Evolutionary conservation across 768 basidiomycete genomes (phyloP).

Genomic region (Trametes cinnabarina): DNA sequence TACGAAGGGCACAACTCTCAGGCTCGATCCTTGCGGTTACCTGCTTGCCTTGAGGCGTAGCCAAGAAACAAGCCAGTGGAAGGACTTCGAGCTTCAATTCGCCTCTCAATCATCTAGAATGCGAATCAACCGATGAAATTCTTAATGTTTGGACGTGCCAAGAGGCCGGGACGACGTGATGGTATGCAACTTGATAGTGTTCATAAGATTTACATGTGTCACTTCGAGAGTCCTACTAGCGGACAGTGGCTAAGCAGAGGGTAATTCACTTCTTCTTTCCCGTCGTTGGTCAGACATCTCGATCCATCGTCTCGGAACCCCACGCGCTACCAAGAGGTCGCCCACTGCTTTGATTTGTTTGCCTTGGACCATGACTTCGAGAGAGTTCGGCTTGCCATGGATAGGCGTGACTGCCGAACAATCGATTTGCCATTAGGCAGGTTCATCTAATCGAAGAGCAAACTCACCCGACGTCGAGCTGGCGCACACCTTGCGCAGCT

Average conservation of each 20-base stretch:
- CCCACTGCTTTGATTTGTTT: constrained; percentile 68
- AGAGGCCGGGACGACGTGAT: not conserved
- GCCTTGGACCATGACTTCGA: constrained; percentile 84
- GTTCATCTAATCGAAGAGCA: not conserved
- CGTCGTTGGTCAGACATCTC: constrained; percentile 43
- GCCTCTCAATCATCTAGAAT: too few relatives aligned
- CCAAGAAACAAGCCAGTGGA: not conserved
- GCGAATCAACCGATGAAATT: not conserved
- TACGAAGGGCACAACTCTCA: constrained; percentile 26
- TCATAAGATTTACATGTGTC: not conserved
- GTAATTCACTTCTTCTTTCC: constrained; percentile 41
- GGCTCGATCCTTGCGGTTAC: not conserved
- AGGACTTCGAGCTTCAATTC: too few relatives aligned
- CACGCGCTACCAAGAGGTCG: constrained; percentile 63
- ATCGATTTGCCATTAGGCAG: not conserved
- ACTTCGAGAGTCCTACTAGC: not conserved
- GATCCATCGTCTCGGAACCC: constrained; percentile 84
- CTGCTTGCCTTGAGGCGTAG: not conserved
- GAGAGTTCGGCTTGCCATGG: constrained; percentile 53
- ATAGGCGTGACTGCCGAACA: constrained; percentile 51
- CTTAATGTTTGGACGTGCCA: not conserved
- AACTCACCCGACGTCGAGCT: constrained; percentile 70
- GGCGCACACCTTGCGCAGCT: constrained; percentile 73
- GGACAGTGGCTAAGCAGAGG: too few relatives aligned
- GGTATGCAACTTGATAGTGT: not conserved